Evolutionary conservation across 148 eudicot genomes (phyloP).

Genomic region (Rheum nobile): DNA sequence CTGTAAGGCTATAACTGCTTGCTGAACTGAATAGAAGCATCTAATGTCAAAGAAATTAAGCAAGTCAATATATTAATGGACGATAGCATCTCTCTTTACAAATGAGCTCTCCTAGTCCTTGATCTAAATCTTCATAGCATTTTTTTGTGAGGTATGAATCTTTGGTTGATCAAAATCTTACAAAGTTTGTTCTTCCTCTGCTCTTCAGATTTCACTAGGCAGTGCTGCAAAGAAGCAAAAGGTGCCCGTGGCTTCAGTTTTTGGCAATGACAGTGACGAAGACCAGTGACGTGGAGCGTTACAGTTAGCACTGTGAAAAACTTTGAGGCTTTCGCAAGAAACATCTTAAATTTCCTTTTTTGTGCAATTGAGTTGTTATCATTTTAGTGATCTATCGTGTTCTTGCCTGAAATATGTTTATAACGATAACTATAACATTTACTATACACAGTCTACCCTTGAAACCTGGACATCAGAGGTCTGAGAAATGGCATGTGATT

Average conservation of each 20-base stretch:
- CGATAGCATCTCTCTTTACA: background rate
- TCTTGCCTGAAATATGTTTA: background rate
- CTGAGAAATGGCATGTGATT: too few relatives aligned
- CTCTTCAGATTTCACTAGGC: slow-evolving; percentile 30
- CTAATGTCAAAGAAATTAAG: background rate
- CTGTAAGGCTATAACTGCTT: background rate
- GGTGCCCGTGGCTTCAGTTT: slow-evolving; percentile 52
- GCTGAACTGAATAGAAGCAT: background rate
- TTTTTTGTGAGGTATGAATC: background rate
- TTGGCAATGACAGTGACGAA: slow-evolving; percentile 70
- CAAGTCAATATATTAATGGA: too few relatives aligned
- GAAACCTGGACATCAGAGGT: too few relatives aligned
- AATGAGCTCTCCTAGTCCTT: background rate
- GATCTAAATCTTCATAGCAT: background rate
- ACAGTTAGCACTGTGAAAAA: background rate
- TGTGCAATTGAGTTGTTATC: background rate
- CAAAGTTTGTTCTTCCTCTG: slow-evolving; percentile 3
- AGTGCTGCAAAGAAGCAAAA: slow-evolving; percentile 69
- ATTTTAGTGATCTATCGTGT: background rate
- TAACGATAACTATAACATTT: too few relatives aligned
- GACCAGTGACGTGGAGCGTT: slow-evolving; percentile 22
- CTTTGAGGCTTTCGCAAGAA: background rate
- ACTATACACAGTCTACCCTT: too few relatives aligned
- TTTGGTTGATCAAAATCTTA: background rate
- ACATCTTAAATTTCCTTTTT: background rate